phyloP scores from a whole-genome alignment of 805 yeast species.

The Starmerella bombicola region DNA sequence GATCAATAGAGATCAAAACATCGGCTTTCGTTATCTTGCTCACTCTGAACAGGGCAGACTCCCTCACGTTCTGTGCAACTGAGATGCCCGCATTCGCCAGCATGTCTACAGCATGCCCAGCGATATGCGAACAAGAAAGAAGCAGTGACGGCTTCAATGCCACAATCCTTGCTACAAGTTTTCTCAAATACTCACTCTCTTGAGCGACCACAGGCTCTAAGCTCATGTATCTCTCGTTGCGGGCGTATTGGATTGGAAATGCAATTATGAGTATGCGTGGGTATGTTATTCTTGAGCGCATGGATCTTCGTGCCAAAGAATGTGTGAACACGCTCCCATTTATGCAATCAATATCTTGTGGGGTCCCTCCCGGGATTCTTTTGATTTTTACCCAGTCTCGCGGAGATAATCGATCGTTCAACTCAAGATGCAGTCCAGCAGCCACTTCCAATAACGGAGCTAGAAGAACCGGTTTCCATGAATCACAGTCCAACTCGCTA shows the following conservation, averaged over 20 bases:
- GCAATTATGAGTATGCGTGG: conserved; percentile 75
- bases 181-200: conserved; percentile 71
- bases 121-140: conserved; percentile 63
- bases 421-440: conserved; percentile 46
- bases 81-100: conserved; percentile 65
- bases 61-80: conserved; percentile 70
- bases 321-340: conserved; percentile 81
- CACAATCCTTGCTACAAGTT: conserved; percentile 63
- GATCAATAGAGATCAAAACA: conserved; percentile 74
- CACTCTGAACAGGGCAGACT: conserved; percentile 65
- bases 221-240: conserved; percentile 66
- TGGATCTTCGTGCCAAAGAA: conserved; percentile 61
- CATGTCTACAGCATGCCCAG: conserved; percentile 66
- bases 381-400: conserved; percentile 83
- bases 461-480: conserved; percentile 50
- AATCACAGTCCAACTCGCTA: conserved; percentile 30
- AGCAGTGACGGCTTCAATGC: conserved; percentile 69
- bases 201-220: conserved; percentile 75
- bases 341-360: conserved; percentile 46
- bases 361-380: conserved; percentile 62
- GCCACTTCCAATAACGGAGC: conserved; percentile 43
- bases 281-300: conserved; percentile 50
- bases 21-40: conserved; percentile 74
- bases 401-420: conserved; percentile 65
- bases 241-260: conserved; percentile 79